These are phyloP conservation scores for Beauveria bassiana DNA, from an alignment of 2,329 filamentous ascomycete species.

Conservation along the genomic window DNA sequence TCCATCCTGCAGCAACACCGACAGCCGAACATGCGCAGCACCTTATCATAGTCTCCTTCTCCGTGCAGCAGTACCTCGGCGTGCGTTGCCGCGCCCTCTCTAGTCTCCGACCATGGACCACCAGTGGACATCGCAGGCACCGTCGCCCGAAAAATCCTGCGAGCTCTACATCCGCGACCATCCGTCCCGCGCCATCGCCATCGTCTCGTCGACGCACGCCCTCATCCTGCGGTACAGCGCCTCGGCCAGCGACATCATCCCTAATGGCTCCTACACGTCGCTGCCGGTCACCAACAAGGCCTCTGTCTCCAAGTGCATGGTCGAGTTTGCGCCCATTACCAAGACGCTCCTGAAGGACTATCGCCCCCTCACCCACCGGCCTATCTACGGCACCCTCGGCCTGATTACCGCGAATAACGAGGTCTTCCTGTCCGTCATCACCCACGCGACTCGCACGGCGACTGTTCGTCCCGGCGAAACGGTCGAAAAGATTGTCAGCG, in stretches of 20 bases:
- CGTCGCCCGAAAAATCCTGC: slow-evolving; percentile 54
- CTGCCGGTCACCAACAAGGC: slow-evolving; percentile 37
- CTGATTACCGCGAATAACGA: slow-evolving; percentile 77
- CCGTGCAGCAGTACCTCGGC: not conserved
- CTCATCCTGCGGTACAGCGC: slow-evolving; percentile 77
- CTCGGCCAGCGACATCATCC: slow-evolving; percentile 50
- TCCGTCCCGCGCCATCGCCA: slow-evolving; percentile 78
- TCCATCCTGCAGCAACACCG: not conserved
- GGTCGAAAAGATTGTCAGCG: slow-evolving; percentile 75
- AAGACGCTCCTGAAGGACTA: slow-evolving; percentile 67
- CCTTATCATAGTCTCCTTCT: not conserved
- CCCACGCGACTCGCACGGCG: slow-evolving; percentile 68
- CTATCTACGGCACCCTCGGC: slow-evolving; percentile 79
- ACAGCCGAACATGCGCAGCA: not conserved
- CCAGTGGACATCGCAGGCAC: slow-evolving; percentile 39
- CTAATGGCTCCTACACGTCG: slow-evolving; percentile 52
- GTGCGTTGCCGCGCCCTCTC: not conserved
- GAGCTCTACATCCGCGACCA: slow-evolving; percentile 80
- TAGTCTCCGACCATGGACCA: slow-evolving; percentile 38
- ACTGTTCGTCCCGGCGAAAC: slow-evolving; percentile 81
- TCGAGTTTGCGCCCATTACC: slow-evolving; percentile 67
- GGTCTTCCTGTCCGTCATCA: slow-evolving; percentile 87
- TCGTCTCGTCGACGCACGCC: slow-evolving; percentile 70
- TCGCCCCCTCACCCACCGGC: slow-evolving; percentile 62
- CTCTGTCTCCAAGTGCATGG: slow-evolving; percentile 64